Evolutionary conservation across 805 yeast genomes (phyloP).

Genomic region (Saccharomycopsis selenospora): DNA sequence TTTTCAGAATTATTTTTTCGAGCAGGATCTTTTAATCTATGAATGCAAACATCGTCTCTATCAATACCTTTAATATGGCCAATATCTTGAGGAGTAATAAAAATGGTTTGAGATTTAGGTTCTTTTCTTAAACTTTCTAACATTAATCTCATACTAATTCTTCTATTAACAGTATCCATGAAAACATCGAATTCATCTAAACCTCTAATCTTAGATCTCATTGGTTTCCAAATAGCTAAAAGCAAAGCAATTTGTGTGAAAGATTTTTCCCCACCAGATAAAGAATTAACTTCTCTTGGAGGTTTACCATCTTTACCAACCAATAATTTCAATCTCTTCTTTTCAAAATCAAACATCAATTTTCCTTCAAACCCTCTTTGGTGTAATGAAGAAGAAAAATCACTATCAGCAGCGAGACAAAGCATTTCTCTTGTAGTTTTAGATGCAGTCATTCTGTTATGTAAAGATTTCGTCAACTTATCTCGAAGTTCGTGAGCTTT

Average conservation of each 20-base stretch:
- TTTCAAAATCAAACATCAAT: conserved; percentile 52
- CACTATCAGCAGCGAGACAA: conserved; percentile 43
- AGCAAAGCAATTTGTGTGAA: conserved; percentile 85
- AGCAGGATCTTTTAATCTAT: conserved; percentile 36
- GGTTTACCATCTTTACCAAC: conserved; percentile 52
- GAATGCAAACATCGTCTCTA: conserved; percentile 57
- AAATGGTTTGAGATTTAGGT: conserved; percentile 74
- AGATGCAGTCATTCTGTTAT: conserved; percentile 37
- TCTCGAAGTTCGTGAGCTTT: conserved; percentile 28
- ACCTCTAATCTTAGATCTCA: conserved; percentile 83
- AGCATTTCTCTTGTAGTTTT: conserved; percentile 34
- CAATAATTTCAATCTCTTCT: conserved; percentile 44
- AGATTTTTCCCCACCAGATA: conserved; percentile 96
- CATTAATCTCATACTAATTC: conserved; percentile 68
- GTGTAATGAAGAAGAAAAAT: conserved; percentile 53
- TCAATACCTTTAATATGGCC: conserved; percentile 53
- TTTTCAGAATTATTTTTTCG: conserved; percentile 16
- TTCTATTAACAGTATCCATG: conserved; percentile 91
- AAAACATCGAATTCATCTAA: conserved; percentile 95
- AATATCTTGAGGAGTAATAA: conserved; percentile 91
- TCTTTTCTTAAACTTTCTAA: conserved; percentile 57
- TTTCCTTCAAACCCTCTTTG: conserved; percentile 70
- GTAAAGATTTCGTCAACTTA: conserved; percentile 32
- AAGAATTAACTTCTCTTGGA: conserved; percentile 65
- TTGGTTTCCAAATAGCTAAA: conserved; percentile 86